Conservation (phyloP, 768 basidiomycete species). For the Tylopilus vinaceipallidus region DNA sequence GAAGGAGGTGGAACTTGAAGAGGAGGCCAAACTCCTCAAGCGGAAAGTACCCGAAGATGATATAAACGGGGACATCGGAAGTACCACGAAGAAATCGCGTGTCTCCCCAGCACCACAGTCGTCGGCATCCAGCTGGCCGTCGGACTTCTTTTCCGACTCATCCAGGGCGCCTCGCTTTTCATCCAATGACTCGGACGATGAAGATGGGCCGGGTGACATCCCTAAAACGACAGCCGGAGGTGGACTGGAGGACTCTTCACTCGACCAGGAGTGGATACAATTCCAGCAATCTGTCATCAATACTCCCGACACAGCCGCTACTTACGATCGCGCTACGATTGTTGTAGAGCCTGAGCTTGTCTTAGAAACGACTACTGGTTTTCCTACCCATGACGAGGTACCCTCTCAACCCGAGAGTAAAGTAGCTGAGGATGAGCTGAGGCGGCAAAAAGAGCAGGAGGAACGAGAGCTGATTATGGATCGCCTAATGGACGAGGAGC, state of each 20-base stretch:
- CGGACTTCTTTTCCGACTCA: constrained; percentile 82
- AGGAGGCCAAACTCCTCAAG: constrained; percentile 38
- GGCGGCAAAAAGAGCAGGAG: constrained; percentile 58
- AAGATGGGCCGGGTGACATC: constrained; percentile 30
- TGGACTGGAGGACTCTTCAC: constrained; percentile 20
- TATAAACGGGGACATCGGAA: constrained; percentile 22
- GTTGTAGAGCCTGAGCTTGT: constrained; percentile 64
- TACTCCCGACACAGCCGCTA: constrained; percentile 40
- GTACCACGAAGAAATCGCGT: constrained; percentile 33
- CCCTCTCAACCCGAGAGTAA: constrained; percentile 16
- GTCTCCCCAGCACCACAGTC: constrained; percentile 13
- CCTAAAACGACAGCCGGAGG: background rate
- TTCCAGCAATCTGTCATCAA: constrained; percentile 68
- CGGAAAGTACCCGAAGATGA: constrained; percentile 29
- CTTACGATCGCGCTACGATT: constrained; percentile 69
- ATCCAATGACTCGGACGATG: constrained; percentile 42
- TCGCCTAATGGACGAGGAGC: constrained; percentile 78
- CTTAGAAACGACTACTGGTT: constrained; percentile 44
- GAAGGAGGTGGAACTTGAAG: constrained; percentile 36
- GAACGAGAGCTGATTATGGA: constrained; percentile 86
- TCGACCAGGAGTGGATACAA: constrained; percentile 72
- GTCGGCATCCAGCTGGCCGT: constrained; percentile 44
- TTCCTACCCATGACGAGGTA: constrained; percentile 38
- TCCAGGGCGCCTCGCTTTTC: constrained; percentile 44
- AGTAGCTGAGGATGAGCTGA: constrained; percentile 36